Evolutionary conservation across 169 alveolate genomes (phyloP), one percentile per base, ranked within the genome.

Genomic region (Eimeria falciformis): DNA sequence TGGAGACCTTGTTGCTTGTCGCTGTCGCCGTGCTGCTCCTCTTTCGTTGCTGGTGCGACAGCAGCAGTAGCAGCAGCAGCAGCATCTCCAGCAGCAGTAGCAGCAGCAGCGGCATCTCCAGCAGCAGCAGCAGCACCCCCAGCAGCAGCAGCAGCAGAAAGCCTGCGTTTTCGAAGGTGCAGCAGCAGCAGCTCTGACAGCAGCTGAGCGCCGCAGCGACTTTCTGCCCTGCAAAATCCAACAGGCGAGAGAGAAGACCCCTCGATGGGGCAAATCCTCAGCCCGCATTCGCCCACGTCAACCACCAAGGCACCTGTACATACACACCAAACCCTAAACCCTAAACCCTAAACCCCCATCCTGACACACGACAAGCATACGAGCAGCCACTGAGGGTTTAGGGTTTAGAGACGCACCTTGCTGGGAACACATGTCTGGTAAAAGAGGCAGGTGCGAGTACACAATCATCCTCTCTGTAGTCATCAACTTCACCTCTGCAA

Each of bases 401-500:
- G 23, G 29, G 33, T 75, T 18, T 45, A 43, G 6, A 25, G 9
- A 25, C 87, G 2, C 69, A 84, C 91, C 91, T 33, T 84, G 62
- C 50, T 84, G 83, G 56, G 91, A 53, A n/a, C 84, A 53, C 5
- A 56, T 82, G 11, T 65, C 90, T 0, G 91, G 91, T 21, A 66
- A 43, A 43, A 66, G 55, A 1, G 68, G 83, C 45, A 84, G 50
- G 56, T 84, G 91, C 18, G 55, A 71, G 55, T 84, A 84, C 29
- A 71, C 73, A 18, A 83, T 83, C 91, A 84, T 84, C 0, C 91
- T 82, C 7, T 45, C 91, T 27, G 47, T 71, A 1, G 91, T 58
- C 69, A 84, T 47, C 73, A 84, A 47, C 29, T 84, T 84, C 56
- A 84, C 91, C 18, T 55, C 91, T 84, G 91, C 65, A 43, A 29